These are phyloP conservation scores for Thielaviopsis punctulata DNA, from an alignment of 2,329 filamentous ascomycete genomes.

Conservation along the genomic window DNA sequence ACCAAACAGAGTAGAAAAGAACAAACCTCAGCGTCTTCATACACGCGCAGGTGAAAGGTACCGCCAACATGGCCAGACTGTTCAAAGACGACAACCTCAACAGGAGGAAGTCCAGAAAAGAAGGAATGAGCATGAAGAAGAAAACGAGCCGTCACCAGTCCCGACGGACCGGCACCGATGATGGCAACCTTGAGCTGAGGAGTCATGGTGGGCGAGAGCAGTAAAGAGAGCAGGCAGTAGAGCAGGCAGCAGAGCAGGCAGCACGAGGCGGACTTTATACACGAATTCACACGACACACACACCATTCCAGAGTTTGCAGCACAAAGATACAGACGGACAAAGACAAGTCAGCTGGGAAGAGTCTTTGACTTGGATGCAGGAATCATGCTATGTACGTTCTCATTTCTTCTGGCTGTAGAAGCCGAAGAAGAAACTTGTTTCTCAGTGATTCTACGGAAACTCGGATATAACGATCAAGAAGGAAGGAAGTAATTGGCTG, in stretches of 20 bases:
- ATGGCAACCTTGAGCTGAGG: conserved; percentile 22
- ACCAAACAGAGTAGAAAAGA: neutral
- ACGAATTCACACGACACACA: no score
- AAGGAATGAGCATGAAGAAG: conserved; percentile 22
- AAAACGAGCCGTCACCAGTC: conserved; percentile 25
- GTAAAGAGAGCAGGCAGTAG: neutral
- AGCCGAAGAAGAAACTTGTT: no score
- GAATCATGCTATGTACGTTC: no score
- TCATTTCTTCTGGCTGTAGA: no score
- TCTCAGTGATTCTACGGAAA: no score
- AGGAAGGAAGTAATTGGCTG: neutral
- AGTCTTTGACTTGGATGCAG: no score
- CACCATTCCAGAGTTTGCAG: no score
- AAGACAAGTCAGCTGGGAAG: no score
- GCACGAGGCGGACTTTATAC: no score
- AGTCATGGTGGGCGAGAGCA: neutral
- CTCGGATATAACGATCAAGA: neutral
- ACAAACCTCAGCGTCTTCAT: conserved; percentile 29
- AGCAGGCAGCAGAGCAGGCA: neutral
- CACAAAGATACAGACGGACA: no score
- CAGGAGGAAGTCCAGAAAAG: conserved; percentile 19
- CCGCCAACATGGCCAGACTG: conserved; percentile 26
- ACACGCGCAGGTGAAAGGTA: conserved; percentile 29
- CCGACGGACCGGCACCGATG: conserved; percentile 27
- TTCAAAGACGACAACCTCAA: conserved; percentile 29